These are phyloP conservation scores for Rhododendron molle DNA, from an alignment of 148 eudicot genomes.

Conservation along the genomic window DNA sequence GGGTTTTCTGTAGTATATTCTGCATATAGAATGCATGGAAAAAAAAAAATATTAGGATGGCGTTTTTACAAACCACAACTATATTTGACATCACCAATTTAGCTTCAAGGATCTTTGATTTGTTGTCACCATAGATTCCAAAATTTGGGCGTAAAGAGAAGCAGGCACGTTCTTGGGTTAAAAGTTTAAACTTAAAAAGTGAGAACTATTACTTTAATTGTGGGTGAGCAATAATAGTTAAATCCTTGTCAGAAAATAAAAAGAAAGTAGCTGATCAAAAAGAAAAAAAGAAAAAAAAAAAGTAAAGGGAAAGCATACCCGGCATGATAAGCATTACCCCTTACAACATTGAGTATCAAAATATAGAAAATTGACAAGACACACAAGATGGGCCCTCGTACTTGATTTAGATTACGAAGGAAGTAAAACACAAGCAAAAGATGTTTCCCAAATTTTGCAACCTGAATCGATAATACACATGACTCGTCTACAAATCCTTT, in stretches of 20 bases:
- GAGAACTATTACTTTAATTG: neutral
- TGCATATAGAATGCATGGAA: conserved; percentile 26
- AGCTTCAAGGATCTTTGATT: neutral
- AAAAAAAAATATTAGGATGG: neutral
- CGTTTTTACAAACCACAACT: neutral
- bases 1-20: conserved; percentile 90
- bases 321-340: neutral
- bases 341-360: neutral
- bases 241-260: neutral
- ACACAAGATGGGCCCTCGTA: neutral
- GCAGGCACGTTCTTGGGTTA: neutral
- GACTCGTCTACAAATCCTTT: neutral
- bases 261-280: neutral
- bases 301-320: neutral
- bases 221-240: neutral
- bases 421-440: neutral
- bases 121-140: neutral
- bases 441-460: neutral
- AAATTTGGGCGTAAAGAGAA: neutral
- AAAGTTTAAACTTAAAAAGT: neutral
- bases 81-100: neutral
- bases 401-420: neutral
- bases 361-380: neutral
- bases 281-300: no score
- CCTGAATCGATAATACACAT: neutral